These are phyloP conservation scores for Podospora pseudopauciseta DNA, from an alignment of 495 filamentous ascomycete genomes.

Conservation along the genomic window DNA sequence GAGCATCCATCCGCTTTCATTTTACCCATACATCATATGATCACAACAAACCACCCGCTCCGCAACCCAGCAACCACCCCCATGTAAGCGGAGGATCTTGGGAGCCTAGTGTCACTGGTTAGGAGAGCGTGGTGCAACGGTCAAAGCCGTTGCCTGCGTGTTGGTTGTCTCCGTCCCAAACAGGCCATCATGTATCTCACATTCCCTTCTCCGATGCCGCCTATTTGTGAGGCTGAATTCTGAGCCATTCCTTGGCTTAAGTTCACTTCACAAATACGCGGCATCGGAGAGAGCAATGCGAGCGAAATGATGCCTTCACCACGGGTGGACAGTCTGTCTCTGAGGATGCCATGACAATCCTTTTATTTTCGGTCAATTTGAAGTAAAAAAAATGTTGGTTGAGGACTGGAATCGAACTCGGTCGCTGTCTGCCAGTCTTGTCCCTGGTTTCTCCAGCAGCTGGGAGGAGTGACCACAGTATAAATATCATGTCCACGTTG, in stretches of 20 bases:
- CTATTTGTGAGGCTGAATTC: background rate
- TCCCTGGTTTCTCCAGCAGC: too few species aligned
- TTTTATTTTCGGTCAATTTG: background rate
- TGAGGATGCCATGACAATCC: background rate
- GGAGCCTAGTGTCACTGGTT: background rate
- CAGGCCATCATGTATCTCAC: background rate
- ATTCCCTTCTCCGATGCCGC: background rate
- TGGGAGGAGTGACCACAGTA: too few species aligned
- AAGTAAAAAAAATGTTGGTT: background rate
- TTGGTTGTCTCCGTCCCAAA: background rate
- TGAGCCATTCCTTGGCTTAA: background rate
- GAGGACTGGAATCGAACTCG: background rate
- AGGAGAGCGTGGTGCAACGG: background rate
- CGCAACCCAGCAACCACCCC: too few species aligned
- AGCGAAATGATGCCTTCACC: background rate
- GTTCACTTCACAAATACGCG: background rate
- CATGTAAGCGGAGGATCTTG: background rate
- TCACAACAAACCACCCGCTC: too few species aligned
- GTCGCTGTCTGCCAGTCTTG: background rate
- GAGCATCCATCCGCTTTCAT: too few species aligned
- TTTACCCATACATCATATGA: too few species aligned
- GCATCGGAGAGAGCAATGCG: background rate
- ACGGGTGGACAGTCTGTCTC: background rate
- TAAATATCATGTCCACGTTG: background rate
- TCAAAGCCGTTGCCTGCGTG: background rate